Base-by-base conservation (phyloP, 495 filamentous ascomycete species). In the Haplographium delicatum region DNA sequence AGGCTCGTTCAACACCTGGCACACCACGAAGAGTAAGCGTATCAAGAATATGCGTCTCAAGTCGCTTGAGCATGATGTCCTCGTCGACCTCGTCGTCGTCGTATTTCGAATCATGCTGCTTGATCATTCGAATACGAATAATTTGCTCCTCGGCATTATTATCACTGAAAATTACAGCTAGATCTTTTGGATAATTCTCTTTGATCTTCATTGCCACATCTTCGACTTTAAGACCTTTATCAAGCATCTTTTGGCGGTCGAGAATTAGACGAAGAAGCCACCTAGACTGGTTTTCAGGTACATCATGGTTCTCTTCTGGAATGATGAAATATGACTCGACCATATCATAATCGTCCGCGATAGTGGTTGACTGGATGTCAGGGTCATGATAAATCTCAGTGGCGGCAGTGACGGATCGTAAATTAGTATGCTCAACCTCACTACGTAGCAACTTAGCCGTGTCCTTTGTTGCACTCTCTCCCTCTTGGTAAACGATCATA, bases 341-440 rank as follows among this genome's bases (percentile, higher is more conserved):
- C 79, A 96, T 94, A 62, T 99, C 93, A 28, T 71, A 68, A 72
- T 99, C 93, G 40, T 86, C 85, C 24, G 84, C 79, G 53, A 99
- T 95, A 49, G 80, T 82, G 1, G 93, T 99, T 8, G 75, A 69
- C 53, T 85, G 81, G 50, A 95, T 85, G 52, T 95, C 88, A 0
- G 93, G 93, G 68, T 99, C 93, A 57, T 97, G 96, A 73, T 94
- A 96, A 51, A 99, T 90, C 67, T 99, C 93, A 0, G 88, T 93
- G 6, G 88, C 76, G 28, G 91, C 84, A 0, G 90, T 91, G 25
- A 99, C 87, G 6, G 88, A 91, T 20, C 93, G 84, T 40, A 99
- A 72, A 50, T 82, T 96, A n/a, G 93, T 97, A 60, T 97, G 89
- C 68, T 99, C 94, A 24, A 99, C 86, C 24, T 79, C 75, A 65